These are phyloP conservation scores for Xylaria castorea DNA, from an alignment of 495 filamentous ascomycete genomes.

Conservation along the genomic window DNA sequence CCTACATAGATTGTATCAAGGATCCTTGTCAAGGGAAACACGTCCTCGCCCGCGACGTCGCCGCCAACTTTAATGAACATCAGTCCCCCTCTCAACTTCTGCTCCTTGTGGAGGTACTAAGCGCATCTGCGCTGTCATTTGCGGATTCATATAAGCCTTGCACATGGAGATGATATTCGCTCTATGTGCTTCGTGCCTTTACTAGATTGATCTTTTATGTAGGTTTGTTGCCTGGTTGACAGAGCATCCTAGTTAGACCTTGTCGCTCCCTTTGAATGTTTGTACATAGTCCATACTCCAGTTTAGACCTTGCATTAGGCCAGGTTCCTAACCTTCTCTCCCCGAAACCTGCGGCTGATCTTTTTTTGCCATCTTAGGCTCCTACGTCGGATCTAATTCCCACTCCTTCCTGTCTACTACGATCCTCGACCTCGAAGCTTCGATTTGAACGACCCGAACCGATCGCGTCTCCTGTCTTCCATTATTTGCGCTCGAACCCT, in stretches of 20 bases:
- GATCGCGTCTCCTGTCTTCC: neutral
- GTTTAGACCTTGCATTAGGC: neutral
- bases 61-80: neutral
- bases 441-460: neutral
- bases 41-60: conserved; percentile 15
- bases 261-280: neutral
- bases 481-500: neutral
- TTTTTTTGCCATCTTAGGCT: neutral
- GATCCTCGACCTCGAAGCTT: neutral
- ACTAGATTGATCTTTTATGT: neutral
- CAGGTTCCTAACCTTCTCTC: neutral
- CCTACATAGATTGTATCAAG: neutral
- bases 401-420: neutral
- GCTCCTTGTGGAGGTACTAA: neutral
- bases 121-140: neutral
- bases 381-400: neutral
- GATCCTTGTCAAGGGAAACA: conserved; percentile 7
- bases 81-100: neutral
- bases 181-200: neutral
- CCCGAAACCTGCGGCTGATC: neutral
- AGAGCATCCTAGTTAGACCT: neutral
- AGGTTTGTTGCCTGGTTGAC: conserved; percentile 1
- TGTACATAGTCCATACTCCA: neutral
- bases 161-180: neutral
- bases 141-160: neutral